These are phyloP conservation scores for Salix dunnii DNA, from an alignment of 345 rosid genomes.

Conservation along the genomic window DNA sequence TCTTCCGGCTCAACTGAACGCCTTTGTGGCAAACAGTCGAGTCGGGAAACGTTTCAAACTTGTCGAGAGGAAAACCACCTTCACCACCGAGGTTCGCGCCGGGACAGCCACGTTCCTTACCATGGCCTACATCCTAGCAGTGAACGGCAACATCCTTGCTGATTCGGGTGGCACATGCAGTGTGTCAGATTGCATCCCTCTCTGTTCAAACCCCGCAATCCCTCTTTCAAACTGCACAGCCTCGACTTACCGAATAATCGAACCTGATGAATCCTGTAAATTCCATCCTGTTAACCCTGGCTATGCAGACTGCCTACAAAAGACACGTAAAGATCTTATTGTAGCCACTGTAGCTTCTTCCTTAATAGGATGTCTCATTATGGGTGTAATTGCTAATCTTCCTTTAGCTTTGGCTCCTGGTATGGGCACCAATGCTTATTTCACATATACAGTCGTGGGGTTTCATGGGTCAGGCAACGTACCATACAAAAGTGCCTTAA, in stretches of 20 bases:
- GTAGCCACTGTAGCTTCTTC: constrained; percentile 91
- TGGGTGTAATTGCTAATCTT: constrained; percentile 83
- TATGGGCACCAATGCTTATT: constrained; percentile 92
- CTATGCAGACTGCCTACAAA: constrained; percentile 64
- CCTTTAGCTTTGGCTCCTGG: constrained; percentile 92
- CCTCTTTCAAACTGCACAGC: constrained; percentile 57
- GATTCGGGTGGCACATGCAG: constrained; percentile 97
- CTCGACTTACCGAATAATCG: constrained; percentile 31
- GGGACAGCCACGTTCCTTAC: constrained; percentile 94
- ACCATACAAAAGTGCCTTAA: constrained; percentile 64
- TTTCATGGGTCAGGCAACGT: constrained; percentile 90
- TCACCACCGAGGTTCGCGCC: constrained; percentile 95
- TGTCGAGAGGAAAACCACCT: constrained; percentile 60
- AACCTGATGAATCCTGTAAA: constrained; percentile 67
- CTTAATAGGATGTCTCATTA: constrained; percentile 72
- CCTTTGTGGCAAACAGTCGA: constrained; percentile 39
- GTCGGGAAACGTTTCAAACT: constrained; percentile 78
- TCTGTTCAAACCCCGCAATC: constrained; percentile 62
- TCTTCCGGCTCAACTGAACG: constrained; percentile 39
- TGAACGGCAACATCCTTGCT: constrained; percentile 87
- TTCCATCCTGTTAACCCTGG: constrained; percentile 92
- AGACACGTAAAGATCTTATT: constrained; percentile 68
- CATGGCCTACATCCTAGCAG: constrained; percentile 98
- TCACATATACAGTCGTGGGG: constrained; percentile 92
- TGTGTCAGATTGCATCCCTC: constrained; percentile 74